Percentiles rank a stretch among this genome's conserved stretches.
phyloP scores from a whole-genome alignment of 495 filamentous ascomycete genomes.

The Penicillium silybi region DNA sequence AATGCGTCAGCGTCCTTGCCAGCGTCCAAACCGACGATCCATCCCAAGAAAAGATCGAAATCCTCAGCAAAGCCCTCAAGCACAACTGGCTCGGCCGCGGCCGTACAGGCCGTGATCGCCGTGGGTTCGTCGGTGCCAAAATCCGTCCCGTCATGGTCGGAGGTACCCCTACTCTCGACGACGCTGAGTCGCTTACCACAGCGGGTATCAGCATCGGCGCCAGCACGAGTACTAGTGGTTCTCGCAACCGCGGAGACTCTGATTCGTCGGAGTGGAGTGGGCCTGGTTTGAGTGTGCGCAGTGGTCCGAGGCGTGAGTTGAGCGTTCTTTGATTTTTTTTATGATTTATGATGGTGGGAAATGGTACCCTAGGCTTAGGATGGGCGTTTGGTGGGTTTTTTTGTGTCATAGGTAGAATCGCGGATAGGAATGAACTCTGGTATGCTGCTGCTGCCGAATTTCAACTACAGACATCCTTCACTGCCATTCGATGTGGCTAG shows the following conservation, averaged over 20 bases:
- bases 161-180: conserved; percentile 20
- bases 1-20: conserved; percentile 88
- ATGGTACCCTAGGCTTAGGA: not conserved
- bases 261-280: conserved; percentile 29
- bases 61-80: conserved; percentile 80
- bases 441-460: not conserved
- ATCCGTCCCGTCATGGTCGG: conserved; percentile 39
- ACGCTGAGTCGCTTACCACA: conserved; percentile 23
- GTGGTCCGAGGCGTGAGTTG: conserved; percentile 29
- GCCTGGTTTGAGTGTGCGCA: conserved; percentile 20
- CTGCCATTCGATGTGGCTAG: too few relatives aligned
- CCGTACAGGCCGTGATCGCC: conserved; percentile 80
- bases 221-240: conserved; percentile 23
- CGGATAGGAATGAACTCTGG: not conserved
- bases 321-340: conserved; percentile 25
- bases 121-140: conserved; percentile 79
- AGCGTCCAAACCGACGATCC: conserved; percentile 69
- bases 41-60: conserved; percentile 74
- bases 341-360: conserved; percentile 14
- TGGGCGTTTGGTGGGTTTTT: conserved; percentile 2
- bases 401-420: not conserved
- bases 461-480: too few relatives aligned
- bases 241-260: conserved; percentile 20
- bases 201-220: conserved; percentile 26
- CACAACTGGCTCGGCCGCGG: conserved; percentile 94